These are phyloP conservation scores for Sclerotinia borealis DNA, from an alignment of 2,329 filamentous ascomycete genomes.

Conservation along the genomic window DNA sequence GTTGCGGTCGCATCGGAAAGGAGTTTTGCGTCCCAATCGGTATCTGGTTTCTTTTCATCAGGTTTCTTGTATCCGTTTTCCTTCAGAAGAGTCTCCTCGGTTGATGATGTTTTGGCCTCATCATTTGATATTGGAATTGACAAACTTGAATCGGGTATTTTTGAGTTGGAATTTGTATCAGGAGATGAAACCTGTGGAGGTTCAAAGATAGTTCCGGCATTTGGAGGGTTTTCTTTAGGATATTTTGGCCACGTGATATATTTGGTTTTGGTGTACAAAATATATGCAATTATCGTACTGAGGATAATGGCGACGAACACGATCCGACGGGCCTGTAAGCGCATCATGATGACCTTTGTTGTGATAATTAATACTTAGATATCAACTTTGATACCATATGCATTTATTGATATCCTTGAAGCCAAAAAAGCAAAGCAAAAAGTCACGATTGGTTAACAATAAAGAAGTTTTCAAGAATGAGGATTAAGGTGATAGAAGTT, in stretches of 20 bases:
- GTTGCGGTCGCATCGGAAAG: neutral
- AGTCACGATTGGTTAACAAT: too few species aligned
- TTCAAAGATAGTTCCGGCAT: neutral
- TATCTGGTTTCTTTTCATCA: neutral
- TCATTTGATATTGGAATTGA: neutral
- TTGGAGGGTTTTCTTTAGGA: neutral
- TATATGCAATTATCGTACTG: neutral
- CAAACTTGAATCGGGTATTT: neutral
- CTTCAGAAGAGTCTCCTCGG: neutral
- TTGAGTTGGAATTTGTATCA: neutral
- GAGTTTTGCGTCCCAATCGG: neutral
- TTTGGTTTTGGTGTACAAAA: neutral
- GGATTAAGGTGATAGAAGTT: neutral
- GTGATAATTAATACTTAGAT: neutral
- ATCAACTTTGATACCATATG: neutral
- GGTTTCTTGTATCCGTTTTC: neutral
- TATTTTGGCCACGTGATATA: neutral
- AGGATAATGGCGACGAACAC: neutral
- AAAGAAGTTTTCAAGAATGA: neutral
- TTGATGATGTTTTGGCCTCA: neutral
- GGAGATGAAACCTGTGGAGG: neutral
- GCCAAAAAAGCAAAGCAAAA: neutral
- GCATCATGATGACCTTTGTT: neutral
- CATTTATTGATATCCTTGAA: neutral
- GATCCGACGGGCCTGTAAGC: neutral